Evolutionary conservation across 257 asterid species (phyloP).

Genomic region (Salvia rosmarinus): DNA sequence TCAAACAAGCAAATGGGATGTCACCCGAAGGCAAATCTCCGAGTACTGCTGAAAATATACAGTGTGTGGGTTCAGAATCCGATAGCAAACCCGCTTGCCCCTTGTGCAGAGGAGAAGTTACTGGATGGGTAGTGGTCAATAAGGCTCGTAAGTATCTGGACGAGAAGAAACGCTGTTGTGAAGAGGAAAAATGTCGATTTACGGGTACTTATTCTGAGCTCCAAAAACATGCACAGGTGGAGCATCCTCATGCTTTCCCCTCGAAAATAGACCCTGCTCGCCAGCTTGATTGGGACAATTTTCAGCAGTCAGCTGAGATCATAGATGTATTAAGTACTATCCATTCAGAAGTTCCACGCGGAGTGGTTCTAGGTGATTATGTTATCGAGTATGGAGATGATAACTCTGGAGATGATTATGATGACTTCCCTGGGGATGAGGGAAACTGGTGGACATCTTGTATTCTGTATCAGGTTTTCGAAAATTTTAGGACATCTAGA

Average conservation of each 20-base stretch:
- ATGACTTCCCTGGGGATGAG: conserved; percentile 62
- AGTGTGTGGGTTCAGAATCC: conserved; percentile 37
- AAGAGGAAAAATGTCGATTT: conserved; percentile 67
- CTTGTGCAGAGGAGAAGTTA: conserved; percentile 82
- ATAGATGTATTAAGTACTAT: conserved; percentile 83
- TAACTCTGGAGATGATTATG: conserved; percentile 76
- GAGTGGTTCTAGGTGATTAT: conserved; percentile 87
- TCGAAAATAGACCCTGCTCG: conserved; percentile 84
- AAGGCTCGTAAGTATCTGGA: conserved; percentile 65
- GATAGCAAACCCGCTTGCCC: conserved; percentile 66
- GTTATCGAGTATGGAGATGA: conserved; percentile 88
- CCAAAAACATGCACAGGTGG: conserved; percentile 64
- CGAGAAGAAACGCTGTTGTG: conserved; percentile 71
- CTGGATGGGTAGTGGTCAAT: conserved; percentile 72
- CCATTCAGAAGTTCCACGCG: conserved; percentile 81
- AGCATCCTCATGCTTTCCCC: conserved; percentile 81
- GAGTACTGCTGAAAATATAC: conserved; percentile 41
- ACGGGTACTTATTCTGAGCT: conserved; percentile 70
- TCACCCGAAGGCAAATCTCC: conserved; percentile 44
- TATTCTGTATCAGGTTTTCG: conserved; percentile 77
- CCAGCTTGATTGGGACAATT: conserved; percentile 87
- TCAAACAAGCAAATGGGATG: conserved; percentile 69
- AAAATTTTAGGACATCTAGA: conserved; percentile 70
- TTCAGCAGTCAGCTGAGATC: conserved; percentile 84
- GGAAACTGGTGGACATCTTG: conserved; percentile 91